Evolutionary conservation across 805 yeast genomes (phyloP), one percentile per base, ranked within the genome.

Genomic region (Monosporozyma unispora): DNA sequence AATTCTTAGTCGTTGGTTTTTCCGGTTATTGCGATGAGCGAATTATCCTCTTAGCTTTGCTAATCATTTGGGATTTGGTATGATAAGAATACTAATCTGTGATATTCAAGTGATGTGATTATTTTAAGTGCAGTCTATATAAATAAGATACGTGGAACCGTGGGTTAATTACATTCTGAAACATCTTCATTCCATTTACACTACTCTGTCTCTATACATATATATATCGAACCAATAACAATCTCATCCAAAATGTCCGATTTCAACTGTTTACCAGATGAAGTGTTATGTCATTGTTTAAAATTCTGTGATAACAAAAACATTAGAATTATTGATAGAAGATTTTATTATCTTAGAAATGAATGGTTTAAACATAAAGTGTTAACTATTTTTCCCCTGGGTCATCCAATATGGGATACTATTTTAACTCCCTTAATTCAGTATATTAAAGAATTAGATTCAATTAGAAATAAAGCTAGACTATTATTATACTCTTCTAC

Each of bases 371-470:
- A 46, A 46, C 53, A 52, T 35, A 53, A 44, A 33, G 43, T 50
- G 11, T 25, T 53, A 29, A 14, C 39, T 12, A 21, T 50, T 41
- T 31, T 56, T 29, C 47, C 48, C 14, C 19, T 19, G 12, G 47
- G 16, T 9, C 37, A 29, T 22, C 41, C 46, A 19, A 22, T 53
- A 25, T 56, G 59, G 61, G 37, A 45, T 2, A n/a, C 22, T 18
- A 16, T 52, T n/a, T 16, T 33, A 21, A 35, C n/a, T 1, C 40
- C 39, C 11, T 16, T 57, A 16, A 25, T 27, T 5, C 27, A 44
- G 2, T 55, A 51, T 40, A 48, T 56, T 19, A 37, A 45, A 35
- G 48, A 52, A 21, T 46, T 57, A 47, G 61, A 56, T 27, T 45
- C 48, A 18, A 39, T 54, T 14, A 50, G 61, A n/a, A 19, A 19